Base-by-base conservation (phyloP, 768 basidiomycete species). In the Chalciporus sphaerocephalus region DNA sequence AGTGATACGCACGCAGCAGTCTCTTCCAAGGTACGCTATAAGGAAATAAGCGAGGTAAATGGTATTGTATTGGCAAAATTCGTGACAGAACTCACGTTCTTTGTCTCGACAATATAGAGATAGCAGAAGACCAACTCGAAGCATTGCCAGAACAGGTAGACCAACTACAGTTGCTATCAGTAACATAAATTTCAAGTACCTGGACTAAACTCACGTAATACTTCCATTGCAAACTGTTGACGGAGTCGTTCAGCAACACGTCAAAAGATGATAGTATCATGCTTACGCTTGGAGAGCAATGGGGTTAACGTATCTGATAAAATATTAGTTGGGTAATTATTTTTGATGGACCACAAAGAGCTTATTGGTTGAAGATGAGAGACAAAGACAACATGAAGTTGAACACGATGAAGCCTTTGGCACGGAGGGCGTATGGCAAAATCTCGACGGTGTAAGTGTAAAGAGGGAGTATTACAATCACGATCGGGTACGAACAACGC, bases 291-390 rank as follows among this genome's bases (percentile, higher is more conserved):
- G 38, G 6, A 71, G 55, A 22, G 68, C 68, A 27, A 69, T 61
- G 0, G 70, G 70, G 51, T 70, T 69, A 42, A 65, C 58, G 38
- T 69, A 67, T 57, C 59, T 63, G 23, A 17, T 6, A 24, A 16
- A 18, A 33, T 15, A 15, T 4, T 27, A 4, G 18, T 61, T 27
- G 52, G 56, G 38, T 22, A 6, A 56, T 13, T 57, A 39, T 47
- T 54, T 55, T 7, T 55, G 32, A 56, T 49, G 5, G 42, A 42
- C 47, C 56, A 61, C 4, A 58, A 48, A 38, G 44, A 51, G 66
- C 59, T 50, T 58, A 65, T 60, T 72, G 69, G 53, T 74, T 73
- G 55, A 77, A 70, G 44, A 77, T 69, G 23, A 73, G 60, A 17
- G 72, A 54, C 47, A 69, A 54, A 5, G 68, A 69, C 38, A 69